These are phyloP conservation scores for Isoetes engelmannii DNA, from an alignment of 83 land plant genomes.

Conservation along the genomic window DNA sequence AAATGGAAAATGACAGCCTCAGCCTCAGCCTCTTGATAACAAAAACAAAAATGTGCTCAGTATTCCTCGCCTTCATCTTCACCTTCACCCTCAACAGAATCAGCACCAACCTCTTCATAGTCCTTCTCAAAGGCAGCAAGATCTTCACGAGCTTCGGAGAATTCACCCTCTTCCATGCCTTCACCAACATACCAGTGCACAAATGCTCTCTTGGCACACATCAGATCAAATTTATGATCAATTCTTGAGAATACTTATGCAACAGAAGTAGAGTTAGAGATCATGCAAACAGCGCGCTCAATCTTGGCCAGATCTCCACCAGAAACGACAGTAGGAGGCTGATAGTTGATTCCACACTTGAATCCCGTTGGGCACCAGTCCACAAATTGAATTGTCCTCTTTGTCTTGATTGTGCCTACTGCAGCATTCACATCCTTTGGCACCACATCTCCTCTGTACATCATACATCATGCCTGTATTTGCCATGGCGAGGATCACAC, in stretches of 20 bases:
- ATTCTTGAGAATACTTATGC: constrained; percentile 43
- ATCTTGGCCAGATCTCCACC: constrained; percentile 38
- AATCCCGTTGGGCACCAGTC: constrained; percentile 34
- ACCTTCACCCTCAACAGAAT: constrained; percentile 11
- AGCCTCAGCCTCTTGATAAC: too few relatives aligned
- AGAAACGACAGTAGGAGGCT: constrained; percentile 42
- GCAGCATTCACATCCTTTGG: constrained; percentile 53
- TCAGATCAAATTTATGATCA: constrained; percentile 41
- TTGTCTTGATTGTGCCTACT: constrained; percentile 46
- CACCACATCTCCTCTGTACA: constrained; percentile 38
- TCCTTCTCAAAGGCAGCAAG: constrained; percentile 52
- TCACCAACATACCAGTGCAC: constrained; percentile 55
- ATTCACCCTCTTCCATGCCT: constrained; percentile 36
- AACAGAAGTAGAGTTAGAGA: constrained; percentile 48
- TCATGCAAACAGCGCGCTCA: constrained; percentile 36
- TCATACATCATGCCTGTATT: constrained; percentile 33
- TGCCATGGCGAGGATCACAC: too few relatives aligned
- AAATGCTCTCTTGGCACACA: constrained; percentile 50
- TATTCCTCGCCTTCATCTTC: too few relatives aligned
- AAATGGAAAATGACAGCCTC: too few relatives aligned
- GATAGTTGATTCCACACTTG: too few relatives aligned
- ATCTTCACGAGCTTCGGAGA: constrained; percentile 56
- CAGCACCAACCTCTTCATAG: constrained; percentile 38
- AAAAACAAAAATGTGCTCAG: too few relatives aligned
- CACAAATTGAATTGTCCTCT: too few relatives aligned